phyloP scores from a whole-genome alignment of 257 asterid genomes.

The Scutellaria galericulata region DNA sequence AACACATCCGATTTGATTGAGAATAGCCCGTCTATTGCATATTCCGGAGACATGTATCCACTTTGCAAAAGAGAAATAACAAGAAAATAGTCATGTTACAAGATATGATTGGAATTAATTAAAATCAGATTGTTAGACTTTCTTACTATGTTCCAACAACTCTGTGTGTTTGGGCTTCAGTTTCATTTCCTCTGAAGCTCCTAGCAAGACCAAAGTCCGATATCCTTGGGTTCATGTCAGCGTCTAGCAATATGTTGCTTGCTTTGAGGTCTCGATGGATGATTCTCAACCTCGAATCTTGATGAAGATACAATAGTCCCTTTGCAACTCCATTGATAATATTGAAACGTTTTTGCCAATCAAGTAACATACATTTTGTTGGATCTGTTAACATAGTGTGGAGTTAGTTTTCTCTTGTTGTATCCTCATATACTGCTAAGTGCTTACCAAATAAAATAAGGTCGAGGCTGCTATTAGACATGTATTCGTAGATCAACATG shows the following conservation, averaged over 20 bases:
- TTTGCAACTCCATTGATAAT: slow-evolving; percentile 24
- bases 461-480: slow-evolving; percentile 28
- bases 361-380: background rate
- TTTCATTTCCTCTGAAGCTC: slow-evolving; percentile 6
- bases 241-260: slow-evolving; percentile 14
- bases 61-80: background rate
- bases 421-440: background rate
- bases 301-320: slow-evolving; percentile 23
- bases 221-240: slow-evolving; percentile 26
- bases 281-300: slow-evolving; percentile 24
- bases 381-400: background rate
- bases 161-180: slow-evolving; percentile 2
- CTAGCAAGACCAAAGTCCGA: slow-evolving; percentile 20
- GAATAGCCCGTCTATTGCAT: slow-evolving; percentile 11
- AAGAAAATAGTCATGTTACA: background rate
- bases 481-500: slow-evolving; percentile 28
- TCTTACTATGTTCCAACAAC: slow-evolving; percentile 31
- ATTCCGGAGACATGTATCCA: slow-evolving; percentile 25
- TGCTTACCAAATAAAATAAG: slow-evolving; percentile 6
- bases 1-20: slow-evolving; percentile 10
- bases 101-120: background rate
- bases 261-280: slow-evolving; percentile 30
- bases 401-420: background rate
- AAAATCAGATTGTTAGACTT: background rate
- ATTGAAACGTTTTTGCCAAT: slow-evolving; percentile 23